These are phyloP conservation scores for Trypanosoma theileri DNA, from an alignment of 208 protist genomes.

Conservation along the genomic window DNA sequence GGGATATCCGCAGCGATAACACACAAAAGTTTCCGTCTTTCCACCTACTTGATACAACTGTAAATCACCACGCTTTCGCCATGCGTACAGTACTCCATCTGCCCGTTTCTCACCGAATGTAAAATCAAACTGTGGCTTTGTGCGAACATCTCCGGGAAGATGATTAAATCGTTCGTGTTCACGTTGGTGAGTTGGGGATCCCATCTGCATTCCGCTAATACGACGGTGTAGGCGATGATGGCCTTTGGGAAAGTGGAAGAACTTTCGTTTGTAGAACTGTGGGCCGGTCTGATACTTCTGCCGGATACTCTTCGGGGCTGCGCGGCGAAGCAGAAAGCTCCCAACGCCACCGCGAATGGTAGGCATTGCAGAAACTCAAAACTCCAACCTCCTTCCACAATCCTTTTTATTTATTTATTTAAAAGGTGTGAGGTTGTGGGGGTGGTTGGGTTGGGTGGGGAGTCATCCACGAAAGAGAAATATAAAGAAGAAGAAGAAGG, in stretches of 20 bases:
- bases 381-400: conserved; percentile 1
- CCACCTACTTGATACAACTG: conserved; percentile 80
- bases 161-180: conserved; percentile 65
- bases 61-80: conserved; percentile 55
- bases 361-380: conserved; percentile 28
- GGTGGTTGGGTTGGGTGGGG: too few relatives aligned
- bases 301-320: conserved; percentile 63
- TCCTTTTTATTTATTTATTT: conserved; percentile 15
- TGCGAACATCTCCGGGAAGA: conserved; percentile 65
- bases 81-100: conserved; percentile 78
- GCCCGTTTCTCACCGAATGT: conserved; percentile 49
- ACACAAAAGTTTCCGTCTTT: conserved; percentile 76
- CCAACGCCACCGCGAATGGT: conserved; percentile 79
- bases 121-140: conserved; percentile 64
- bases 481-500: too few relatives aligned
- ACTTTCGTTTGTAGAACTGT: conserved; percentile 78
- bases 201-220: conserved; percentile 41
- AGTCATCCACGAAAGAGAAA: too few relatives aligned
- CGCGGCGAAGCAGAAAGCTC: conserved; percentile 68
- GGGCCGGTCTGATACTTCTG: conserved; percentile 79
- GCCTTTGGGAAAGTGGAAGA: conserved; percentile 62
- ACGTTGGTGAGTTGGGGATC: conserved; percentile 61
- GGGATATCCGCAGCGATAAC: conserved; percentile 85
- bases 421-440: not conserved
- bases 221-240: conserved; percentile 71